Conservation (phyloP, 768 basidiomycete species). For the Mycena latifolia region DNA sequence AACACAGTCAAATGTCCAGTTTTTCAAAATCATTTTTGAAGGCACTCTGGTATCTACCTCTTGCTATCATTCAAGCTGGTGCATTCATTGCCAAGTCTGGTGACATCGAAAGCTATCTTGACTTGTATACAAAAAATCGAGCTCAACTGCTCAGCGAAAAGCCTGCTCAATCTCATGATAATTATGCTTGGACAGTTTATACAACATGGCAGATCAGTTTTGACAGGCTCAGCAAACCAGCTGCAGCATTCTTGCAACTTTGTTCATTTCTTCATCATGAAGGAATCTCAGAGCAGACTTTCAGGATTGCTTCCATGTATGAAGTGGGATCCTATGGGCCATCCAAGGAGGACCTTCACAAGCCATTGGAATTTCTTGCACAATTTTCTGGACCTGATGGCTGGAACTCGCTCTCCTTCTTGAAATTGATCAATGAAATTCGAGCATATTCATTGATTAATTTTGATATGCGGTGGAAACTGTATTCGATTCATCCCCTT, state of each 20-base stretch:
- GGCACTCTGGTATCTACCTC: constrained; percentile 1
- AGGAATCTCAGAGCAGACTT: constrained; percentile 13
- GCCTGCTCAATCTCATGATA: too few species aligned
- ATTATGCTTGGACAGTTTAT: too few species aligned
- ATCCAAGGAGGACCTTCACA: background rate
- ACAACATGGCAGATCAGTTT: constrained; percentile 30
- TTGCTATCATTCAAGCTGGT: constrained; percentile 8
- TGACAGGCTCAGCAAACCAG: background rate
- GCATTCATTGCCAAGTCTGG: constrained; percentile 13
- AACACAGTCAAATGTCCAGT: too few species aligned
- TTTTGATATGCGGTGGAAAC: background rate
- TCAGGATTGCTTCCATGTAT: background rate
- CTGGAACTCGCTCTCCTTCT: background rate
- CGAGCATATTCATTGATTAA: too few species aligned
- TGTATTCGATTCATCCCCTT: constrained; percentile 4
- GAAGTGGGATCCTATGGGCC: background rate
- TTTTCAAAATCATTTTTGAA: background rate
- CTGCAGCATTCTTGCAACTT: constrained; percentile 8
- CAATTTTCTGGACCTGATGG: background rate
- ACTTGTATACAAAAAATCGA: background rate
- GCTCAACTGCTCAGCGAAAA: background rate
- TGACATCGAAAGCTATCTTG: constrained; percentile 1
- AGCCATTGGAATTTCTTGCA: background rate
- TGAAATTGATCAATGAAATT: background rate
- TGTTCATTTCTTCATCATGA: constrained; percentile 10